Percentiles rank a stretch among this genome's conserved stretches.
Evolutionary conservation across 495 filamentous ascomycete genomes (phyloP).

Genomic region (Hypomontagnella monticulosa): DNA sequence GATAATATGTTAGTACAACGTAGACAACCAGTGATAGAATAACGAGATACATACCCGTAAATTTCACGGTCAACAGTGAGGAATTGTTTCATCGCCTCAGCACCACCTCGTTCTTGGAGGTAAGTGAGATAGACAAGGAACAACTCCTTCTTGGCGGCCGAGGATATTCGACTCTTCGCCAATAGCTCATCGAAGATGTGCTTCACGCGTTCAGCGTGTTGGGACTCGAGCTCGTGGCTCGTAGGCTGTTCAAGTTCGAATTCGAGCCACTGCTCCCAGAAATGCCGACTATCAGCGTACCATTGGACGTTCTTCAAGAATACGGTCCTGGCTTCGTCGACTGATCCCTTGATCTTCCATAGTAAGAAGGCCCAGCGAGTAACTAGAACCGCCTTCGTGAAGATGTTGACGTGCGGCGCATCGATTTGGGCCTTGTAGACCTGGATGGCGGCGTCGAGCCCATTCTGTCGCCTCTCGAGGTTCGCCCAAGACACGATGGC

Average conservation of each 20-base stretch:
- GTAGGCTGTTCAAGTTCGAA: slow-evolving; percentile 93
- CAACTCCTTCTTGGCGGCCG: slow-evolving; percentile 76
- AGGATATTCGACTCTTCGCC: slow-evolving; percentile 74
- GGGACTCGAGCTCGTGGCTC: slow-evolving; percentile 67
- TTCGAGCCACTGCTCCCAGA: slow-evolving; percentile 89
- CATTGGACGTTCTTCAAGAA: slow-evolving; percentile 84
- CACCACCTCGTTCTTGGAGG: slow-evolving; percentile 83
- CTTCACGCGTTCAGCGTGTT: slow-evolving; percentile 78
- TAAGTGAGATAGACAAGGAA: slow-evolving; percentile 84
- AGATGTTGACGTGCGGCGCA: slow-evolving; percentile 73
- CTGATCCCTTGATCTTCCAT: slow-evolving; percentile 89
- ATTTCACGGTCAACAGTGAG: slow-evolving; percentile 84
- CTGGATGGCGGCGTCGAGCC: slow-evolving; percentile 86
- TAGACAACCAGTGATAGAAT: slow-evolving; percentile 2
- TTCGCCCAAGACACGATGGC: slow-evolving; percentile 91
- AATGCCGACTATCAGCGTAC: slow-evolving; percentile 86
- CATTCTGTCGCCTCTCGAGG: slow-evolving; percentile 81
- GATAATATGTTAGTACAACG: slow-evolving; percentile 27
- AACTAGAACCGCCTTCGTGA: slow-evolving; percentile 85
- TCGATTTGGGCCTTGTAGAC: slow-evolving; percentile 85
- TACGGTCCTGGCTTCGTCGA: slow-evolving; percentile 85
- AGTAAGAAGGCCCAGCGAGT: slow-evolving; percentile 89
- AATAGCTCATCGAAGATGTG: slow-evolving; percentile 82
- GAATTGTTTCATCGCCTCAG: slow-evolving; percentile 86
- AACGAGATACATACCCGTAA: slow-evolving; percentile 70